Base-by-base conservation (phyloP, 164 flowering plant species). In the Umbellularia californica region DNA sequence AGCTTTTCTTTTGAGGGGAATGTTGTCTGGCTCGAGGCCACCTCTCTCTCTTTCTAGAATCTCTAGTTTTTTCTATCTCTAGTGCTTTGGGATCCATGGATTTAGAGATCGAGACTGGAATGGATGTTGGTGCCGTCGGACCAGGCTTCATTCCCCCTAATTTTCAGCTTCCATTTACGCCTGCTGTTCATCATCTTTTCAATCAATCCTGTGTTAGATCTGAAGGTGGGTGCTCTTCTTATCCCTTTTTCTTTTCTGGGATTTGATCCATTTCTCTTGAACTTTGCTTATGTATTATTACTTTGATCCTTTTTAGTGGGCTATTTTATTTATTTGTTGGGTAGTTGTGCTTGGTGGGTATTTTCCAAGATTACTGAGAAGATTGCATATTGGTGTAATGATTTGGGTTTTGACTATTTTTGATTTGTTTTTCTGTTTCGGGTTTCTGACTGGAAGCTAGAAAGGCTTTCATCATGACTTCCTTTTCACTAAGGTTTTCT, bases 121-220 rank as follows among this genome's bases (percentile, higher is more conserved):
- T 67, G 41, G 50, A 30, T 67, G 47, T 15, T 67, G 23, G 82
- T 77, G 83, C 51, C 87, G 78, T 86, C 91, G 91, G 91, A 88
- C 91, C 91, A 88, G 91, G 91, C 91, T 88, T 88, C 91, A 88
- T 88, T 86, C 91, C 91, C 89, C 90, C 81, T 89, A 88, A 85
- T 84, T 77, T 35, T 65, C 50, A 68, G 76, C 81, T 80, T 77
- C 82, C 81, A 19, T 28, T 19, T 30, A 10, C 47, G 13, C n/a
- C 47, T 28, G 13, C 60, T n/a, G 58, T 7, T 15, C 50, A 47
- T 25, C 9, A 41, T 24, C 47, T 41, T 41, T 9, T 41, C 47
- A 41, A 5, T 9, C 33, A 17, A 60, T 52, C 51, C 7, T 1
- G 33, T 35, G 50, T 0, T 28, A 47, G 72, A 65, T 72, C 72